These are phyloP conservation scores for Glonium stellatum DNA, from an alignment of 495 filamentous ascomycete genomes.

Conservation along the genomic window DNA sequence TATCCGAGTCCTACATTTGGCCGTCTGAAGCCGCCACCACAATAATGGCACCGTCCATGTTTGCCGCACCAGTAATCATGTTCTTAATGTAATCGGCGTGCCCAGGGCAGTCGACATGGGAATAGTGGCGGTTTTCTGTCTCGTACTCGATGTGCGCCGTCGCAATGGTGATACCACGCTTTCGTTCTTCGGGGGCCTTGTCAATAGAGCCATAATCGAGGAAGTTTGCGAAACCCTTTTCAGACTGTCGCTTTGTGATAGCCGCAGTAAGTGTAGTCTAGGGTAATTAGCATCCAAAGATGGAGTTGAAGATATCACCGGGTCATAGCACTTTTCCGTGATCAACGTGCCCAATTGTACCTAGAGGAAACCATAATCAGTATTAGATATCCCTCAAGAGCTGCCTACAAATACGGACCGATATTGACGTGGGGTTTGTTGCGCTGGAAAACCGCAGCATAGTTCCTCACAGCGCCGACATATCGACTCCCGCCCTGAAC, in stretches of 20 bases:
- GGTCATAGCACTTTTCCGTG: slow-evolving; percentile 76
- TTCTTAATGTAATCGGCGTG: slow-evolving; percentile 99
- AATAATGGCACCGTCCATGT: slow-evolving; percentile 97
- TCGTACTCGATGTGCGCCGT: slow-evolving; percentile 97
- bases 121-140: slow-evolving; percentile 88
- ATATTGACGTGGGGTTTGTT: slow-evolving; percentile 98
- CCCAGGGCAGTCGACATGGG: slow-evolving; percentile 98
- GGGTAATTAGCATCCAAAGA: slow-evolving; percentile 8
- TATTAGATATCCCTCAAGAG: not conserved
- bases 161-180: slow-evolving; percentile 99
- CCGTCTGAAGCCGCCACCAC: slow-evolving; percentile 97
- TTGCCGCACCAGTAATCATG: slow-evolving; percentile 97
- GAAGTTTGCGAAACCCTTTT: slow-evolving; percentile 87
- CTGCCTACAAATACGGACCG: slow-evolving; percentile 47
- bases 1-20: slow-evolving; percentile 65
- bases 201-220: slow-evolving; percentile 96
- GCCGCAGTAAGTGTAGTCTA: slow-evolving; percentile 96
- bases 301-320: not conserved
- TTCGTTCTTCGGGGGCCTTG: slow-evolving; percentile 97
- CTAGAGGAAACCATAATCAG: slow-evolving; percentile 36
- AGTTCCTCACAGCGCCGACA: slow-evolving; percentile 56
- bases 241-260: slow-evolving; percentile 93
- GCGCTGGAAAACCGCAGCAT: slow-evolving; percentile 73
- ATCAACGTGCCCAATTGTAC: slow-evolving; percentile 98
- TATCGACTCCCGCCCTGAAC: slow-evolving; percentile 49